phyloP scores from a whole-genome alignment of 257 asterid species.

The Solanum bulbocastanum region DNA sequence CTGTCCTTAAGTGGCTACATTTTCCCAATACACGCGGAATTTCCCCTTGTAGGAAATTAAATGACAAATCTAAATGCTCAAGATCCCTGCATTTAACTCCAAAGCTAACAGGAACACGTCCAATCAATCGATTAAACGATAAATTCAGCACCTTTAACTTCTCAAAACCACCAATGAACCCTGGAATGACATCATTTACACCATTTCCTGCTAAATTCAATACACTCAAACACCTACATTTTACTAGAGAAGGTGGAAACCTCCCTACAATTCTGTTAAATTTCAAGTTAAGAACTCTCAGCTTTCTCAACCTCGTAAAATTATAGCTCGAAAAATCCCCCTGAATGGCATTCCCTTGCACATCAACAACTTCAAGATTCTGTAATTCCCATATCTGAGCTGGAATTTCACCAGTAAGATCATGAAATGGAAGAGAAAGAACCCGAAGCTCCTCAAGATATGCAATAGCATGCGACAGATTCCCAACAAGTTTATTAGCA shows the following conservation, averaged over 20 bases:
- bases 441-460: constrained; percentile 49
- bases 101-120: constrained; percentile 45
- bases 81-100: constrained; percentile 61
- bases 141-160: constrained; percentile 62
- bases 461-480: constrained; percentile 37
- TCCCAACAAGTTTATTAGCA: constrained; percentile 40
- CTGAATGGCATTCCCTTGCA: constrained; percentile 65
- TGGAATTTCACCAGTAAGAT: constrained; percentile 67
- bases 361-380: constrained; percentile 78
- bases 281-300: constrained; percentile 71
- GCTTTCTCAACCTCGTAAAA: constrained; percentile 45
- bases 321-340: constrained; percentile 37
- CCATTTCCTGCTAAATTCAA: constrained; percentile 81
- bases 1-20: constrained; percentile 47
- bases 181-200: constrained; percentile 52
- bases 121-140: constrained; percentile 65
- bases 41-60: constrained; percentile 44
- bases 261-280: constrained; percentile 49
- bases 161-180: constrained; percentile 37
- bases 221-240: constrained; percentile 36
- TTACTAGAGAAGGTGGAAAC: constrained; percentile 46
- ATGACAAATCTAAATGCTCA: constrained; percentile 70
- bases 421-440: constrained; percentile 70
- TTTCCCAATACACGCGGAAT: constrained; percentile 65
- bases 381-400: constrained; percentile 62